phyloP scores from a whole-genome alignment of 306 rosid genomes.

The Argentina anserina region DNA sequence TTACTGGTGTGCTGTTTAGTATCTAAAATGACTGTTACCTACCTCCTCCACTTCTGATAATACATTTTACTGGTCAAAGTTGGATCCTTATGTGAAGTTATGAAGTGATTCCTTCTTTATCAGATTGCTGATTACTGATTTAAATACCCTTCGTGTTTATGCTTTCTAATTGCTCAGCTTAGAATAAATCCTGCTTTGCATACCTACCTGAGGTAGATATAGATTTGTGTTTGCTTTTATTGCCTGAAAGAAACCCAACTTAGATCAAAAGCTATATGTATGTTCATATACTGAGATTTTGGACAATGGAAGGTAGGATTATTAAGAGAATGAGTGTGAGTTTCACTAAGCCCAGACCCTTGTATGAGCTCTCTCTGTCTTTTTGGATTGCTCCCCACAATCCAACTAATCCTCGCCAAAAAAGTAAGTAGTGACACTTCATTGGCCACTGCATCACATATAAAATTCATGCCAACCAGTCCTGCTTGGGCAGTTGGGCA shows the following conservation, averaged over 20 bases:
- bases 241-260: slow-evolving; percentile 6
- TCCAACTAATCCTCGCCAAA: slow-evolving; percentile 18
- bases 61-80: slow-evolving; percentile 10
- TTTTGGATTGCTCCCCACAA: slow-evolving; percentile 15
- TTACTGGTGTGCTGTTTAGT: slow-evolving; percentile 16
- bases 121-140: background rate
- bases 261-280: background rate
- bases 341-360: background rate
- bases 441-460: slow-evolving; percentile 1
- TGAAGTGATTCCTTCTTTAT: background rate
- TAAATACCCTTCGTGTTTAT: background rate
- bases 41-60: slow-evolving; percentile 19
- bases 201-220: slow-evolving; percentile 3
- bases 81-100: background rate
- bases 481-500: background rate
- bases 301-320: slow-evolving; percentile 16
- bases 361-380: background rate
- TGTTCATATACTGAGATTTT: slow-evolving; percentile 8
- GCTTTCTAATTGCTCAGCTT: slow-evolving; percentile 4
- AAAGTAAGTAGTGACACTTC: background rate
- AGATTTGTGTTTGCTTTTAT: background rate
- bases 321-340: background rate
- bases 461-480: slow-evolving; percentile 8
- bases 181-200: background rate
- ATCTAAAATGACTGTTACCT: slow-evolving; percentile 39